These are phyloP conservation scores for Citrus unshiu DNA, from an alignment of 345 rosid species.

Conservation along the genomic window DNA sequence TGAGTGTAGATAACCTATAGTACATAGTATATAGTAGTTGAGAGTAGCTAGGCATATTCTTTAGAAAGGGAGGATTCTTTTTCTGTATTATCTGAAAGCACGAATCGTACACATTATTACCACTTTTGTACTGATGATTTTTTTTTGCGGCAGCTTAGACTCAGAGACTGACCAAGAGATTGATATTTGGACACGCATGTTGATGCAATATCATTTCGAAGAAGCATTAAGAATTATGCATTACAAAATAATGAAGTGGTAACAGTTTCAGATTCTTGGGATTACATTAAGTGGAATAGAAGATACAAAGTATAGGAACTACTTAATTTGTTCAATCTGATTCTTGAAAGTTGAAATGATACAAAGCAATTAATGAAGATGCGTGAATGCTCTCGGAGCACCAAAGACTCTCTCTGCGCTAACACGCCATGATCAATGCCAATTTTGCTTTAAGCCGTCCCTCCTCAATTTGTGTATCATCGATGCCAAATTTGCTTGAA, in stretches of 20 bases:
- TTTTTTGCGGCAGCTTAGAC: not conserved
- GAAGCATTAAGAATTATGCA: not conserved
- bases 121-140: not conserved
- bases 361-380: not conserved
- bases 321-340: no score
- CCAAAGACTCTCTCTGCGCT: no score
- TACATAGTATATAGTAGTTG: not conserved
- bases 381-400: no score
- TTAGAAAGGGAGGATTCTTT: constrained; percentile 6
- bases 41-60: constrained; percentile 1
- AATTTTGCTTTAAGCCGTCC: not conserved
- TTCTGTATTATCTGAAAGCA: not conserved
- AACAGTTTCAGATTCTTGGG: not conserved
- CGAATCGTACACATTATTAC: not conserved
- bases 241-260: no score
- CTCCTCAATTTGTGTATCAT: not conserved
- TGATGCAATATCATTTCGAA: no score
- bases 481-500: not conserved
- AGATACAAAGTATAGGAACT: not conserved
- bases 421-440: not conserved
- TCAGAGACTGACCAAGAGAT: not conserved
- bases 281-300: not conserved
- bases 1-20: not conserved
- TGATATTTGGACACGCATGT: no score
- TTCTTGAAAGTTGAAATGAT: not conserved